These are phyloP conservation scores for Aspergillus niger DNA, from an alignment of 2,329 filamentous ascomycete genomes.

Conservation along the genomic window DNA sequence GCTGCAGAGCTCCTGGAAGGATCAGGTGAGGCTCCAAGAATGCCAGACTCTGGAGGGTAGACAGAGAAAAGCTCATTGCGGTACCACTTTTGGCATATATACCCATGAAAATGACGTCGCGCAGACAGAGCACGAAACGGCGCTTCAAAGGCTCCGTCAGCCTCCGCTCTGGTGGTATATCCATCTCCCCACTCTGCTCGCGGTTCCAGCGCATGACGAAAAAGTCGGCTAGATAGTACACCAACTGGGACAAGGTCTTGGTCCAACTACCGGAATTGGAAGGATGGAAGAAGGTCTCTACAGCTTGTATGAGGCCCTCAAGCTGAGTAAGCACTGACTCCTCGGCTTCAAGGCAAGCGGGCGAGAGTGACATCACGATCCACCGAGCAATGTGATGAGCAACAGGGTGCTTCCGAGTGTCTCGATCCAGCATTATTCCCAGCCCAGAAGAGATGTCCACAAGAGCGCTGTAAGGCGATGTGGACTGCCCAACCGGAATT, in stretches of 20 bases:
- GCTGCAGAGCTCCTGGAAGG: constrained; percentile 86
- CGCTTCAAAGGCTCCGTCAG: constrained; percentile 80
- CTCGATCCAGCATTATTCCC: constrained; percentile 84
- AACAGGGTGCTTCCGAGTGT: constrained; percentile 88
- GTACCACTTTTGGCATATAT: constrained; percentile 95
- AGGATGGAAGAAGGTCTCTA: constrained; percentile 98
- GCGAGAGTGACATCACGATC: constrained; percentile 91
- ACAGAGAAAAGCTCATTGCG: constrained; percentile 87
- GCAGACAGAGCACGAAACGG: constrained; percentile 84
- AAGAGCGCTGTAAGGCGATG: constrained; percentile 79
- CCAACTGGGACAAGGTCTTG: constrained; percentile 82
- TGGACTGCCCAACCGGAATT: constrained; percentile 94
- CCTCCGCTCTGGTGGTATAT: constrained; percentile 75
- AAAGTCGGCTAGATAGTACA: constrained; percentile 89
- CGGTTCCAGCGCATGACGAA: constrained; percentile 98
- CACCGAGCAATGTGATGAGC: constrained; percentile 90
- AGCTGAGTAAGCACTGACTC: constrained; percentile 81
- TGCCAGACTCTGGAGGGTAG: constrained; percentile 83
- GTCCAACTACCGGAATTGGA: constrained; percentile 95
- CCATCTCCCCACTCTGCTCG: constrained; percentile 88
- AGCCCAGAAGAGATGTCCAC: constrained; percentile 83
- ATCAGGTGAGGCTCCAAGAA: constrained; percentile 91
- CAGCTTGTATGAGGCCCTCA: constrained; percentile 88
- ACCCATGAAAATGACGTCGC: constrained; percentile 96
- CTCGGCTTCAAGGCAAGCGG: constrained; percentile 72